Base-by-base conservation (phyloP, 2,329 filamentous ascomycete genomes). In the Tolypocladium cylindrosporum region DNA sequence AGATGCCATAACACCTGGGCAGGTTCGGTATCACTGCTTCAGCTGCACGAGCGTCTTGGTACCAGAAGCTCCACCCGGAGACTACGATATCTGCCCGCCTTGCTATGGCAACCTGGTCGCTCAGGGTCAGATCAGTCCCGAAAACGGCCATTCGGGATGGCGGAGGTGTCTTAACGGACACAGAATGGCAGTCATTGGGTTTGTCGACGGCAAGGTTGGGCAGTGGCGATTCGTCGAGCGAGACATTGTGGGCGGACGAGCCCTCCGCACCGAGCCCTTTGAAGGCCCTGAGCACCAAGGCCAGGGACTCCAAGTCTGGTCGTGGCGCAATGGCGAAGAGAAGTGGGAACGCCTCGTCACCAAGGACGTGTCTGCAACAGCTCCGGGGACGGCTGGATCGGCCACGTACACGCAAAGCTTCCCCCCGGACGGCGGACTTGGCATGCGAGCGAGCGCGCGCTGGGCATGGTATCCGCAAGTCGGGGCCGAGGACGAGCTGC, bases 141-240 rank as follows among this genome's bases (percentile, higher is more conserved):
- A 92, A 60, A 91, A 96, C 63, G 91, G 92, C 0, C 79, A 85
- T 5, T 79, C 79, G 13, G 92, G 92, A 3, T 97, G 93, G 93
- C 81, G 91, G 13, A 81, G 91, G 54, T 97, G 93, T 68, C 79
- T 86, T 1, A 79, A 81, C 48, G 88, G 89, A 6, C 93, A 97
- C 68, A 84, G 92, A 39, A 96, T 96, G 91, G 83, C 87, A 0
- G 76, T 95, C 13, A 77, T 95, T 13, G 87, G 85, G 0, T 96
- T 93, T 67, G 80, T 87, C 59, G 86, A 90, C 57, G 79, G 80
- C 39, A 79, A 82, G 21, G 82, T 83, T 31, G 88, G 88, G 0
- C 85, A 88, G 65, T 79, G 83, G 60, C 82, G 91, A 37, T 77
- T 86, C 24, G 79, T 93, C 1, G 77, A 89, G 8, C 77, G 82